Base-by-base conservation (phyloP, 345 rosid species). In the Trapa bicornis region DNA sequence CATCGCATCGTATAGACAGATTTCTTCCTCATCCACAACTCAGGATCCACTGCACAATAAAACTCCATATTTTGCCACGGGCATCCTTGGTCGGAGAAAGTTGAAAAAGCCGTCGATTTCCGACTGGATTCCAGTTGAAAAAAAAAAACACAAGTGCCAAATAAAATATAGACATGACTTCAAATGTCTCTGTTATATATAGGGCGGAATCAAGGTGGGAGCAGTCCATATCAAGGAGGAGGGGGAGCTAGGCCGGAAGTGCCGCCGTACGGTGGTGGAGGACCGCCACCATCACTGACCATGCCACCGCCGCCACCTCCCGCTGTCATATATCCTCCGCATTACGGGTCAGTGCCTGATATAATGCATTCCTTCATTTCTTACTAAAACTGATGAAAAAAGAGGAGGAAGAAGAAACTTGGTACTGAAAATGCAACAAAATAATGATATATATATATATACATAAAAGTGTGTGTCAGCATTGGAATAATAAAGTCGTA, bases 201-300 rank as follows among this genome's bases (percentile, higher is more conserved):
- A 89, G 97, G 91, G 67, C 72, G 89, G 82, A 79, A 68, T 17
- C 97, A 88, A 76, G 83, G 84, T 68, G 82, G 87, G 69, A 78
- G 69, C 75, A 74, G 73, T 78, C 82, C 80, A n/a, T 81, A 81
- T 70, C 89, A 79, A 67, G 87, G 61, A 33, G 64, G 47, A 61
- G 65, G 8, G 8, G 66, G 69, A 67, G 69, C 43, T 41, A 22
- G 11, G n/a, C 61, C 70, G 41, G 74, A 72, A 43, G 73, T 83
- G 53, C 77, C 85, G 74, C 53, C 68, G 15, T 39, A 35, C 16
- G 61, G 85, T 41, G 61, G 85, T 41, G 89, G 92, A 74, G 82
- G 80, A 47, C 85, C 85, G 47, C 68, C 81, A 16, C 70, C 68
- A 41, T 41, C 43, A 8, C 43, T 41, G 43, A 8, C 43, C 43